A percentile compares a stretch with the other conserved stretches of the same genome.
These are phyloP conservation scores for Chamaecyparis obtusa DNA, from an alignment of 75 land plant genomes.

Conservation along the genomic window DNA sequence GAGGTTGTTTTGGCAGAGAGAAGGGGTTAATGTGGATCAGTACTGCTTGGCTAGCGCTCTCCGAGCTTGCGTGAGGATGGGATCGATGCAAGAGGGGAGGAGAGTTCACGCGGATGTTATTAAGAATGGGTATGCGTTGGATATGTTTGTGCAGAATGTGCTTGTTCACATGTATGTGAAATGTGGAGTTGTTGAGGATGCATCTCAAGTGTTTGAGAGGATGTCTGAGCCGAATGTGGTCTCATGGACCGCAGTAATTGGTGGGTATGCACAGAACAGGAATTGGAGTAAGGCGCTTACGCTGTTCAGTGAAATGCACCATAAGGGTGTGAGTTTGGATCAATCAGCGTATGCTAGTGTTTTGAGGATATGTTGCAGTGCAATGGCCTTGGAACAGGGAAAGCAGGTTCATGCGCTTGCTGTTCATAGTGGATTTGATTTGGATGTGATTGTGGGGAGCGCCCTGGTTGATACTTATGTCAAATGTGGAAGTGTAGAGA, in stretches of 20 bases:
- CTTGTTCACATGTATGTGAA: conserved; percentile 67
- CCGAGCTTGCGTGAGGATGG: conserved; percentile 38
- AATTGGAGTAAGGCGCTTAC: conserved; percentile 22
- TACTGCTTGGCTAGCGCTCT: conserved; percentile 43
- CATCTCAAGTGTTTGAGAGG: conserved; percentile 31
- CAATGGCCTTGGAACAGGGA: neutral
- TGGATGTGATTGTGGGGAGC: conserved; percentile 13
- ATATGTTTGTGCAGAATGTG: conserved; percentile 46
- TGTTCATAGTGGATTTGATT: conserved; percentile 12
- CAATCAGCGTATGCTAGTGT: conserved; percentile 15
- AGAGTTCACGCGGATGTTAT: conserved; percentile 41
- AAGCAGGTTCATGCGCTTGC: conserved; percentile 10
- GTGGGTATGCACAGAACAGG: conserved; percentile 48
- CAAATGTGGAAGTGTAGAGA: conserved; percentile 11
- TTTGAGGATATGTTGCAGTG: conserved; percentile 10
- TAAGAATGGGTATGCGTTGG: conserved; percentile 22
- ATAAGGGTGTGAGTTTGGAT: conserved; percentile 9
- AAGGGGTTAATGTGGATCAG: conserved; percentile 19
- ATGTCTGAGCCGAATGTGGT: conserved; percentile 39
- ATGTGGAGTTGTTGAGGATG: conserved; percentile 42
- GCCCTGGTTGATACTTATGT: conserved; percentile 13
- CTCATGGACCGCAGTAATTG: conserved; percentile 68
- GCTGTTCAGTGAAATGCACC: conserved; percentile 25
- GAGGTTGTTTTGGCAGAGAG: conserved; percentile 27
- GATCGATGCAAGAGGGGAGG: conserved; percentile 24